A percentile compares a stretch with the other conserved stretches of the same genome.
phyloP scores from a whole-genome alignment of 2,329 filamentous ascomycete species.

The Fusarium duplospermum region DNA sequence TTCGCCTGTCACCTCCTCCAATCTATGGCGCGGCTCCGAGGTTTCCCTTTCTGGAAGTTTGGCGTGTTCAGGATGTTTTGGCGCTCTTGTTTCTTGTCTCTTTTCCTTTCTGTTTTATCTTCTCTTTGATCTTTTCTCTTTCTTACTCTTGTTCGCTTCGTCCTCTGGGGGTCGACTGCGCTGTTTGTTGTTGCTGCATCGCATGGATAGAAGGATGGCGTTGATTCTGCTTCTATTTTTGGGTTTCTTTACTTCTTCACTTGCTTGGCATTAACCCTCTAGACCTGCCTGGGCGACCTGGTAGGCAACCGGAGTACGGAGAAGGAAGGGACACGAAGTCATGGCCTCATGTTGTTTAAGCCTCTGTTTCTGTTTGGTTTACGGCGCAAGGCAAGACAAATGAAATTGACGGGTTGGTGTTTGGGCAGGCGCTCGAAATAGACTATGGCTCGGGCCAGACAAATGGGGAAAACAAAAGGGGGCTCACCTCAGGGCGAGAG shows the following conservation, averaged over 20 bases:
- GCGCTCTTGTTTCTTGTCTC: constrained; percentile 5
- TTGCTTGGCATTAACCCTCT: constrained; percentile 4
- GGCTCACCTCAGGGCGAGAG: not conserved
- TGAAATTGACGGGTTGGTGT: constrained; percentile 29
- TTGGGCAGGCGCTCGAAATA: constrained; percentile 38
- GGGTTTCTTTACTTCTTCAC: constrained; percentile 8
- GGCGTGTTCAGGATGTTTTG: constrained; percentile 20
- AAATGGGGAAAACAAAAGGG: constrained; percentile 25
- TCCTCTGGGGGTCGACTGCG: not conserved
- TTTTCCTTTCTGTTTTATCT: constrained; percentile 14
- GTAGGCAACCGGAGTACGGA: constrained; percentile 15
- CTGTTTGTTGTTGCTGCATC: not conserved
- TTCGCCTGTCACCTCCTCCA: constrained; percentile 25
- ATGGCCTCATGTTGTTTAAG: constrained; percentile 29
- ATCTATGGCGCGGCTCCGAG: constrained; percentile 21
- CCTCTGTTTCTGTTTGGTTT: constrained; percentile 29
- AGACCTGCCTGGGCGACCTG: not conserved
- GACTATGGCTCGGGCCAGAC: constrained; percentile 41
- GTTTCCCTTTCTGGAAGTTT: constrained; percentile 20
- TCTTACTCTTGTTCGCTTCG: constrained; percentile 2
- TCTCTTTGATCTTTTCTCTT: constrained; percentile 2
- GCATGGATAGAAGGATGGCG: constrained; percentile 22
- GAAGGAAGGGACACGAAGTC: constrained; percentile 21
- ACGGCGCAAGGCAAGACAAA: constrained; percentile 38
- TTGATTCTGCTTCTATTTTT: constrained; percentile 10